Base-by-base conservation (phyloP, 495 filamentous ascomycete genomes). In the Daldinia childiae region DNA sequence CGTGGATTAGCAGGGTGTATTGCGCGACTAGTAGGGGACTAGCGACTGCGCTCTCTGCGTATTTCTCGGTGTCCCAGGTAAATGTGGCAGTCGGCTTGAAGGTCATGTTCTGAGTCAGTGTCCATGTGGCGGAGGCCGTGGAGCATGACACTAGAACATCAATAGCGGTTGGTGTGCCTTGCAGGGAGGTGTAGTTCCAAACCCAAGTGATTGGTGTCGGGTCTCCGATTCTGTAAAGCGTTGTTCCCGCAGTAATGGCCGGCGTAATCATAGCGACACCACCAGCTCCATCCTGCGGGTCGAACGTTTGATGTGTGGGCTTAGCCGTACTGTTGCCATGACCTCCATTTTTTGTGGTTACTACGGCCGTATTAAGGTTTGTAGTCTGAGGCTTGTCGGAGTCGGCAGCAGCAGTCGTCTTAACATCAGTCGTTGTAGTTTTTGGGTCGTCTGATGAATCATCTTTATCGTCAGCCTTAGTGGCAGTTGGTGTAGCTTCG, bases 181-280 rank as follows among this genome's bases (percentile, higher is more conserved):
- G 86, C 41, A 99, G 83, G 50, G 91, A 93, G 1, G 95, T 99
- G 82, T 97, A 98, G 80, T 98, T 98, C 94, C 95, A 99, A 0
- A 82, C 90, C 79, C 95, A 95, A 1, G 93, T 97, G 15, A 97
- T 83, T 60, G 85, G 85, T 39, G 98, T 90, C 58, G 84, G 84
- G 58, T 98, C 89, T 17, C 91, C 92, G 76, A 98, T 91, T 79
- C 95, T 95, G 88, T 93, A 98, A 76, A 93, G 92, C 68, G 89
- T 88, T 4, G 87, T 81, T 7, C 88, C 86, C 5, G 83, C 84
- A 0, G 84, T 79, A 4, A 79, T 66, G 32, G 82, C 81, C 0
- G 95, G 95, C 1, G 89, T 94, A 45, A 93, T 79, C 92, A 98
- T 93, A n/a, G 87, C 83, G 30, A 97, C 86, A 62, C 89, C 89